Conservation (phyloP, 1,284 basidiomycete genomes). For the Sporisorium iseilematis-ciliati region DNA sequence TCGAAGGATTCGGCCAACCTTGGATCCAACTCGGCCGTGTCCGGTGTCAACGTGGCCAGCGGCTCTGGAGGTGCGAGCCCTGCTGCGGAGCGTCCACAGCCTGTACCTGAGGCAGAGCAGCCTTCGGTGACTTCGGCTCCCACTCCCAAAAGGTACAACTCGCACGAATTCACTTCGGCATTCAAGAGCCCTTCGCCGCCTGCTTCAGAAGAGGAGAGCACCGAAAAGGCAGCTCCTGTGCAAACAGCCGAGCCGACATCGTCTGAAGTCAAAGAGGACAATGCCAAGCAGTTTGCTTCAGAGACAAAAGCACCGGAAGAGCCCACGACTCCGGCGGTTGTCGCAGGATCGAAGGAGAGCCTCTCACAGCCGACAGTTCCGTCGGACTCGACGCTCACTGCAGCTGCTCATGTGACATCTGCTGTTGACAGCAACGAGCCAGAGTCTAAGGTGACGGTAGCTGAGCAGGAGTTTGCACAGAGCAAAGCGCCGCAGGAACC, state of each 20-base stretch:
- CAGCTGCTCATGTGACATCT: conserved; percentile 21
- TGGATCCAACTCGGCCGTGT: conserved; percentile 19
- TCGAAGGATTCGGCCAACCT: conserved; percentile 8
- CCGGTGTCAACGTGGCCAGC: conserved; percentile 18
- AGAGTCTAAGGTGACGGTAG: conserved; percentile 21
- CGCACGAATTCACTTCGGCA: conserved; percentile 43
- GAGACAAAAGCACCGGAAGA: conserved; percentile 49
- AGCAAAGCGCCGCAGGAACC: conserved; percentile 36
- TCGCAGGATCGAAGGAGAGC: conserved; percentile 16
- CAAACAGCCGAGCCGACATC: conserved; percentile 1
- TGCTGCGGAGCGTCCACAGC: conserved; percentile 20
- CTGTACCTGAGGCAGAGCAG: conserved; percentile 28
- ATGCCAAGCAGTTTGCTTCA: conserved; percentile 36
- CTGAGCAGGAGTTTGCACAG: conserved; percentile 38
- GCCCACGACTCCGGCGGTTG: conserved; percentile 33
- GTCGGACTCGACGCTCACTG: conserved; percentile 30
- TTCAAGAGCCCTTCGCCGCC: conserved; percentile 48
- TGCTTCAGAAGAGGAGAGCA: conserved; percentile 24
- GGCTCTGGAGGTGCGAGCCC: neutral
- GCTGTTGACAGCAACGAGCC: conserved; percentile 9
- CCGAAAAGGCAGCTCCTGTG: conserved; percentile 1
- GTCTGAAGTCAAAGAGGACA: conserved; percentile 11
- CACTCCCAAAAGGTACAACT: conserved; percentile 48
- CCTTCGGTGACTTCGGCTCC: conserved; percentile 22
- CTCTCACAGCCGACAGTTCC: conserved; percentile 50